Evolutionary conservation across 805 yeast genomes (phyloP), one percentile per base, ranked within the genome.

Genomic region (Starmerella ratchasimensis): DNA sequence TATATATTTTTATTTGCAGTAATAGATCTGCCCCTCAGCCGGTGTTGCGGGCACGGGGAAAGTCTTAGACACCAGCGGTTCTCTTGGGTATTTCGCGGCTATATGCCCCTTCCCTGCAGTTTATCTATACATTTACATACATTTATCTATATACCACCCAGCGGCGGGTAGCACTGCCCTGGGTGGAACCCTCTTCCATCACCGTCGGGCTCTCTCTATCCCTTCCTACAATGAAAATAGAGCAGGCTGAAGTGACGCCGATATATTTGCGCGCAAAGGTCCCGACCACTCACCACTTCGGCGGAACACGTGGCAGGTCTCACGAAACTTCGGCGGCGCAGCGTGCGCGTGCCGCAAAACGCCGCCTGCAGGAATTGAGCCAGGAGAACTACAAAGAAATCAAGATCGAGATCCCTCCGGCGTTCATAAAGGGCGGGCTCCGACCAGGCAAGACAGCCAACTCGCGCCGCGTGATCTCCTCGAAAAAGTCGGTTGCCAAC

Each of bases 401-500:
- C 20, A 48, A 47, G 32, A 34, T 51, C 15, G 55, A 51, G 18
- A 42, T 50, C 13, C 55, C 55, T 3, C 41, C 46, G 3, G 43
- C 39, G 13, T 45, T 48, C 36, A 34, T 48, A 11, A 48, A 50
- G 25, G 53, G 53, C 11, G 51, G 49, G 13, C 38, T 45, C 8
- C 36, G 48, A 16, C 38, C 46, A 2, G 55, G 55, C 17, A 49
- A 47, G 27, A 54, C 61, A 0, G 52, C 53, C 16, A 56, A 53
- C 31, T 47, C 57, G 3, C 45, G 65, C 9, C 54, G 62, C 30
- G 55, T 64, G 10, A 47, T 63, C 9, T 60, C 51, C 5, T 58
- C 64, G 7, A 54, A 54, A 30, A 63, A 62, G 40, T 52, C 62
- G 1, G 44, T 63, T 14, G 50, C 54, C 5, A 62, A 63, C 34